Percentiles rank a stretch among this genome's conserved stretches.
These are phyloP conservation scores for Vitis labrusca DNA, from an alignment of 164 flowering plant species.

Conservation along the genomic window DNA sequence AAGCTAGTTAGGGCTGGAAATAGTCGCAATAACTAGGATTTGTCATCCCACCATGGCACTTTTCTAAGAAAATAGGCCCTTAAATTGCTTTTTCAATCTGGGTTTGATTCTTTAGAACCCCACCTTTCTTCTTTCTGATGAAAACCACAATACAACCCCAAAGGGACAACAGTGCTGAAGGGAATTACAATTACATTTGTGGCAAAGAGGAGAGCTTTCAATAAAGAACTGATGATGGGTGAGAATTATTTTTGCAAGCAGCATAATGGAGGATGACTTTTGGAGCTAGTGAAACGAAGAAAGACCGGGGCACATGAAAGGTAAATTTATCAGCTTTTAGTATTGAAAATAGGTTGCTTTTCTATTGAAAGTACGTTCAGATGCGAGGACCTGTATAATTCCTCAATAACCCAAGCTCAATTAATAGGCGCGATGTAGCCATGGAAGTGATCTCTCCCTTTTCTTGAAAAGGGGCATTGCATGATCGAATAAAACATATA, in stretches of 20 bases:
- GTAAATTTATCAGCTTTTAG: slow-evolving; percentile 4
- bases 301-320: slow-evolving; percentile 1
- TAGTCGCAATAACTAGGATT: no score
- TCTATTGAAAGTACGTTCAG: not conserved
- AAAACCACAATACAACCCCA: no score
- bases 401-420: not conserved
- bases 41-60: no score
- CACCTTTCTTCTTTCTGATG: no score
- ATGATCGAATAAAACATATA: not conserved
- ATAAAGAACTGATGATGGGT: not conserved
- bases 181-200: not conserved
- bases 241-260: slow-evolving; percentile 16
- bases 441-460: not conserved
- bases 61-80: no score
- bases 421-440: not conserved
- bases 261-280: slow-evolving; percentile 27
- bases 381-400: not conserved
- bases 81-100: no score
- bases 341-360: not conserved
- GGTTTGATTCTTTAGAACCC: no score
- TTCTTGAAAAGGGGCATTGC: not conserved
- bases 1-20: no score
- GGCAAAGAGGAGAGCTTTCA: slow-evolving; percentile 9
- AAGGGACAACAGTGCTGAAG: no score
- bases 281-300: not conserved